Conservation (phyloP, 345 rosid genomes). For the Pugionium cornutum region DNA sequence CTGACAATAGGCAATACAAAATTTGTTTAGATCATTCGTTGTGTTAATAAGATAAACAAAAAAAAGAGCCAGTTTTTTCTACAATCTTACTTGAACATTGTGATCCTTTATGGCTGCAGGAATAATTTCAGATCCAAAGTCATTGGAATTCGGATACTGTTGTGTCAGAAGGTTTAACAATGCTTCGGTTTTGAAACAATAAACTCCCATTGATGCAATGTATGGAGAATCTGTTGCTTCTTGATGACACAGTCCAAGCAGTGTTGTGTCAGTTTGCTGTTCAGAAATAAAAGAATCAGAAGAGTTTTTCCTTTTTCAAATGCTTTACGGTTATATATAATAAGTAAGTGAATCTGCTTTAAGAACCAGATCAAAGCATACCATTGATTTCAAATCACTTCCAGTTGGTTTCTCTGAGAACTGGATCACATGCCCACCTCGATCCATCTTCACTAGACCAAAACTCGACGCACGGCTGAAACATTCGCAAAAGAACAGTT, state of each 20-base stretch:
- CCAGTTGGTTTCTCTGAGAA: slow-evolving; percentile 81
- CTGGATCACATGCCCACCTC: slow-evolving; percentile 56
- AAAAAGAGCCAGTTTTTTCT: background rate
- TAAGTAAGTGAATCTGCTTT: background rate
- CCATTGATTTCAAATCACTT: slow-evolving; percentile 68
- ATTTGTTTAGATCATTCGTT: slow-evolving; percentile 4
- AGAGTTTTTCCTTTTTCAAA: background rate
- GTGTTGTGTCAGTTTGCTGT: slow-evolving; percentile 68
- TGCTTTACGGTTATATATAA: background rate
- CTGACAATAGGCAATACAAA: slow-evolving; percentile 33
- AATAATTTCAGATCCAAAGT: slow-evolving; percentile 85
- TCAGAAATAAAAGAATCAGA: slow-evolving; percentile 1
- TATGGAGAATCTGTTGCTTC: slow-evolving; percentile 61
- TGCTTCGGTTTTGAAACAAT: slow-evolving; percentile 72
- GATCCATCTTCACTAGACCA: slow-evolving; percentile 74
- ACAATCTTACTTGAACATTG: slow-evolving; percentile 59
- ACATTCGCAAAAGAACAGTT: slow-evolving; percentile 12
- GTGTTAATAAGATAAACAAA: background rate
- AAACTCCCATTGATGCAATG: slow-evolving; percentile 92
- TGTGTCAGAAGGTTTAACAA: slow-evolving; percentile 66
- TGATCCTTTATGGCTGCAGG: slow-evolving; percentile 66
- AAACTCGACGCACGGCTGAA: slow-evolving; percentile 76
- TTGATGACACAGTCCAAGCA: slow-evolving; percentile 57
- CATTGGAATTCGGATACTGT: slow-evolving; percentile 67
- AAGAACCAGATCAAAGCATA: slow-evolving; percentile 29